A percentile compares a stretch with the other conserved stretches of the same genome.
Conservation (phyloP, 2,329 filamentous ascomycete species). For the Thelonectria blattea region DNA sequence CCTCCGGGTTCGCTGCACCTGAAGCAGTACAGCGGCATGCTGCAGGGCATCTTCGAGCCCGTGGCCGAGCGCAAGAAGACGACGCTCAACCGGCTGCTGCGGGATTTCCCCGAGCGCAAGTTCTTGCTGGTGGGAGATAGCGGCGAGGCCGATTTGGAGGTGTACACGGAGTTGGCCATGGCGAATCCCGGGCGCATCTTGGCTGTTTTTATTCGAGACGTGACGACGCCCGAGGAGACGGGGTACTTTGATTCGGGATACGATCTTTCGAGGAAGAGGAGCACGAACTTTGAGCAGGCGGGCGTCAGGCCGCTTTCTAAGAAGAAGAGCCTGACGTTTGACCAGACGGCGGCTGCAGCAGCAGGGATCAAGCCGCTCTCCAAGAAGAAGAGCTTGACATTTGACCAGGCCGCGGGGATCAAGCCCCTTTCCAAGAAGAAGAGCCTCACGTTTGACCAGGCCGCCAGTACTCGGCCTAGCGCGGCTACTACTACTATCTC, state of each 20-base stretch:
- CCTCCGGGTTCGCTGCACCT: conserved; percentile 91
- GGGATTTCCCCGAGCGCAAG: conserved; percentile 86
- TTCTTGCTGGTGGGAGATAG: conserved; percentile 96
- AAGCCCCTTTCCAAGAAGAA: conserved; percentile 39
- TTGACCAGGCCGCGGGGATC: conserved; percentile 27
- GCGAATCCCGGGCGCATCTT: conserved; percentile 83
- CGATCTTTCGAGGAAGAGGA: conserved; percentile 38
- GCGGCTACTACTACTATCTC: too few relatives aligned
- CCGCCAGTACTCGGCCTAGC: too few relatives aligned
- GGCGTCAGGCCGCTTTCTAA: conserved; percentile 37
- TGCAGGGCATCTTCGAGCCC: conserved; percentile 97
- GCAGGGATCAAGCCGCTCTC: conserved; percentile 27
- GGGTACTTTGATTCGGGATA: conserved; percentile 77
- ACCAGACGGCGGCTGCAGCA: conserved; percentile 34
- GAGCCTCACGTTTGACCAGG: conserved; percentile 36
- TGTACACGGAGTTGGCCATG: conserved; percentile 91
- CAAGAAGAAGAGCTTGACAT: conserved; percentile 35
- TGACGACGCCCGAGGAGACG: conserved; percentile 76
- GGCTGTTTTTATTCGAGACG: conserved; percentile 92
- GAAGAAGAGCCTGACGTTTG: conserved; percentile 36
- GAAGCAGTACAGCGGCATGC: conserved; percentile 95
- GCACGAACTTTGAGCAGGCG: conserved; percentile 35
- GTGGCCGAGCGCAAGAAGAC: conserved; percentile 94
- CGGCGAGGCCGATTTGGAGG: conserved; percentile 94
- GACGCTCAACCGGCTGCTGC: conserved; percentile 82